Evolutionary conservation across 805 yeast species (phyloP).

Genomic region (Nakazawaea anatomiae): DNA sequence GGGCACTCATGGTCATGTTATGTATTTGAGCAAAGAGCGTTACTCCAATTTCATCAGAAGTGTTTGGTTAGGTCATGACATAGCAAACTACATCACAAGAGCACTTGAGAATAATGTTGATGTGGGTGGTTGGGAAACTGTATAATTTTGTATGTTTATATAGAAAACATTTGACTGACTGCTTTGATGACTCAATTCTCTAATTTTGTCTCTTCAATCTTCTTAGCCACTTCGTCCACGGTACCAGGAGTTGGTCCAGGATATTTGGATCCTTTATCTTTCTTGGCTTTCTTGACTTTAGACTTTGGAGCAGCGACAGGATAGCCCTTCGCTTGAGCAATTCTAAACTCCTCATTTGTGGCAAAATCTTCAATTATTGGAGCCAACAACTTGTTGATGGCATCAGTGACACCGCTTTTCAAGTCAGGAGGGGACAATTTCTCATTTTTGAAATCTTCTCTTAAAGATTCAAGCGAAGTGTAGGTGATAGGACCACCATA

Average conservation of each 20-base stretch:
- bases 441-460: conserved; percentile 65
- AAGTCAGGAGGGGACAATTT: conserved; percentile 89
- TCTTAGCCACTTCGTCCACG: conserved; percentile 27
- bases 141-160: conserved; percentile 27
- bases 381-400: conserved; percentile 70
- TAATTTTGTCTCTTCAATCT: conserved; percentile 32
- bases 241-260: conserved; percentile 53
- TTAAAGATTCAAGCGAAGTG: conserved; percentile 59
- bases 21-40: conserved; percentile 52
- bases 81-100: conserved; percentile 72
- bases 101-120: conserved; percentile 74
- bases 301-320: conserved; percentile 65
- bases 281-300: conserved; percentile 70
- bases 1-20: conserved; percentile 64
- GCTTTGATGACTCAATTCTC: conserved; percentile 12
- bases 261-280: conserved; percentile 85
- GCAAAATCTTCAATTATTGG: conserved; percentile 76
- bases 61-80: conserved; percentile 75
- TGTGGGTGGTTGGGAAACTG: conserved; percentile 94
- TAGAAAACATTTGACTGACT: neutral
- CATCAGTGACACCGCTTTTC: conserved; percentile 85
- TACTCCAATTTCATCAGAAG: conserved; percentile 62
- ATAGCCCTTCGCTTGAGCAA: conserved; percentile 73
- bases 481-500: conserved; percentile 91
- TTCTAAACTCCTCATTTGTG: conserved; percentile 63